Conservation (phyloP, 441 rosid species). For the Pelargonium citronellum region DNA sequence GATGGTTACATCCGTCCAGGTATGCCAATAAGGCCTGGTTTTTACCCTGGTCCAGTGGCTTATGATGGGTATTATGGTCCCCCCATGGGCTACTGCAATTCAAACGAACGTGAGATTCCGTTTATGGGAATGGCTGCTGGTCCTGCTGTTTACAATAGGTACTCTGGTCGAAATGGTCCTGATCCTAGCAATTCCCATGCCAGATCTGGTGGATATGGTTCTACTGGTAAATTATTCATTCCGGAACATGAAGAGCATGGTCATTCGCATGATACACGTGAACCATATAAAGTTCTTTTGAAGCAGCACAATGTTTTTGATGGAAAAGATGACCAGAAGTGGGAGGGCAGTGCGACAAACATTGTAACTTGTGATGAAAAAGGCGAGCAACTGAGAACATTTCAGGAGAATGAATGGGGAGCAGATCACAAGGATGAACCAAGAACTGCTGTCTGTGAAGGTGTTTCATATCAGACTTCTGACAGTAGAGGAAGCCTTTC, state of each 20-base stretch:
- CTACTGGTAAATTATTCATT: slow-evolving; percentile 35
- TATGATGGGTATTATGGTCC: slow-evolving; percentile 79
- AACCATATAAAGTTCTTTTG: slow-evolving; percentile 65
- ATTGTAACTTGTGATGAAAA: slow-evolving; percentile 34
- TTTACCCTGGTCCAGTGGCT: slow-evolving; percentile 68
- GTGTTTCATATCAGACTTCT: slow-evolving; percentile 29
- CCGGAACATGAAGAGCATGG: slow-evolving; percentile 50
- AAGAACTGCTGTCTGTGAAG: slow-evolving; percentile 29
- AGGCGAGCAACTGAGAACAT: slow-evolving; percentile 34
- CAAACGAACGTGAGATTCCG: slow-evolving; percentile 65
- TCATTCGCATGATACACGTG: slow-evolving; percentile 49
- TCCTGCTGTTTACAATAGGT: slow-evolving; percentile 47
- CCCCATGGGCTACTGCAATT: slow-evolving; percentile 64
- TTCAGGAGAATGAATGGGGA: slow-evolving; percentile 45
- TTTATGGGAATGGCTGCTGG: slow-evolving; percentile 71
- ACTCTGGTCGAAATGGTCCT: slow-evolving; percentile 52
- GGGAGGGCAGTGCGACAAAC: slow-evolving; percentile 34
- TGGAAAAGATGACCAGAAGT: slow-evolving; percentile 44
- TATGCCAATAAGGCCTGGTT: slow-evolving; percentile 86
- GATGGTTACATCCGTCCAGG: slow-evolving; percentile 69
- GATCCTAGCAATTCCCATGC: slow-evolving; percentile 43
- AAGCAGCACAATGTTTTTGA: slow-evolving; percentile 66
- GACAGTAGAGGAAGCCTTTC: slow-evolving; percentile 28
- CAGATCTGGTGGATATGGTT: slow-evolving; percentile 58
- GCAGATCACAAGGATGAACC: slow-evolving; percentile 32